Base-by-base conservation (phyloP, 129 eudicot genomes). In the Rutidosis leptorrhynchoides region DNA sequence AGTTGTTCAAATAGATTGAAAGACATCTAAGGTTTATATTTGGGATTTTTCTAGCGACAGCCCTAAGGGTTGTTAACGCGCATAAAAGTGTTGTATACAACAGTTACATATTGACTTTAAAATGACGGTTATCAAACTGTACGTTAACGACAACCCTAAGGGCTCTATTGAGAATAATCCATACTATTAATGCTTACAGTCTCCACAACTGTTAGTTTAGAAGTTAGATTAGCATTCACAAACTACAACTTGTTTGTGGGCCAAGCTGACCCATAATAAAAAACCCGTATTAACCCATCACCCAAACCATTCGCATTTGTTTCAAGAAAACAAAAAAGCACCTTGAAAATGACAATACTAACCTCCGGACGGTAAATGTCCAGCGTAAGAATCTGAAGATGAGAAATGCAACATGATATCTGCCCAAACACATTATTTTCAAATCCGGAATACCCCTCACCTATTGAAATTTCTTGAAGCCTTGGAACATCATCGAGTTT, bases 281-380 rank as follows among this genome's bases (percentile, higher is more conserved):
- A 15, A 35, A 10, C 43, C 14, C 15, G 0, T 35, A 8, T 9
- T 35, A 14, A 10, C 43, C 43, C 43, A 35, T 35, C 43, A 35
- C 43, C 43, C 43, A 2, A 35, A 10, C 14, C 43, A 35, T 14
- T 9, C 0, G 3, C 15, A 1, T 35, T 35, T 48, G n/a, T 4
- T 48, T 48, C 54, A 26, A 45, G 6, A 62, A 10, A 65, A 20
- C 8, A 43, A 16, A 61, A 54, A 77, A 37, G n/a, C 60, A 28
- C 17, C 29, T 9, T 32, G 6, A 55, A 58, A 58, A 22, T 4
- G 28, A 26, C 46, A 21, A 40, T 27, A 55, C 85, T 65, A 67
- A 83, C 85, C 81, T 77, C 85, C 12, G 85, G 83, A 51, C 81
- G 78, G 69, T 77, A 80, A 52, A 80, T 80, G 46, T 80, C 85